phyloP scores from a whole-genome alignment of 2,329 filamentous ascomycete species.

The Fusarium luffae region DNA sequence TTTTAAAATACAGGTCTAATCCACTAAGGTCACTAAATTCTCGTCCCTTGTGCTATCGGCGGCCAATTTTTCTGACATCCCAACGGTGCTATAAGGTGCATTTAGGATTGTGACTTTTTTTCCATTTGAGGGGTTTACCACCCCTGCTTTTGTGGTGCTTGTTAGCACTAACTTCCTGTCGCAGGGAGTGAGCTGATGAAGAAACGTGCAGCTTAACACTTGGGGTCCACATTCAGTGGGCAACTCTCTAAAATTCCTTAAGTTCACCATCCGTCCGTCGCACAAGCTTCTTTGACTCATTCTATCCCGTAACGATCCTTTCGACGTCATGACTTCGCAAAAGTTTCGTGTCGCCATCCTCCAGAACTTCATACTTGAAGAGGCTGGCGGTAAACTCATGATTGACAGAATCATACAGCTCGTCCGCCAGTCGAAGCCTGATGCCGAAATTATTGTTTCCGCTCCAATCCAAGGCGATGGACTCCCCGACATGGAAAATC shows the following conservation, averaged over 20 bases:
- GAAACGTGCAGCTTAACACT: too few relatives aligned
- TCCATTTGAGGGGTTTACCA: too few relatives aligned
- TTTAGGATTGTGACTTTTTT: too few relatives aligned
- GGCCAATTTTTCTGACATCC: too few relatives aligned
- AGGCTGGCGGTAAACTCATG: background rate
- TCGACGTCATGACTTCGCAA: background rate
- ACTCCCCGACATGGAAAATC: background rate
- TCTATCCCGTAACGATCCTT: too few relatives aligned
- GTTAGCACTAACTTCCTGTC: background rate
- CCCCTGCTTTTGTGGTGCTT: too few relatives aligned
- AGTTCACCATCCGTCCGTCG: background rate
- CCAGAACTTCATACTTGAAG: background rate
- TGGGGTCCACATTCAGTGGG: background rate
- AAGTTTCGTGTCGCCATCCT: slow-evolving; percentile 1
- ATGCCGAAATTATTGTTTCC: background rate
- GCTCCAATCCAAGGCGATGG: background rate
- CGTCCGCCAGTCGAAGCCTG: background rate
- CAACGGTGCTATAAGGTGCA: too few relatives aligned
- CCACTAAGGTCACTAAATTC: too few relatives aligned
- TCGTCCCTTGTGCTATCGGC: too few relatives aligned
- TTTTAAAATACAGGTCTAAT: too few relatives aligned
- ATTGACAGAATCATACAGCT: background rate
- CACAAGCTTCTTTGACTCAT: too few relatives aligned
- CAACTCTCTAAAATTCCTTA: background rate
- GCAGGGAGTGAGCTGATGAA: background rate